Conservation (phyloP, 805 yeast genomes). For the Hanseniaspora thailandica region DNA sequence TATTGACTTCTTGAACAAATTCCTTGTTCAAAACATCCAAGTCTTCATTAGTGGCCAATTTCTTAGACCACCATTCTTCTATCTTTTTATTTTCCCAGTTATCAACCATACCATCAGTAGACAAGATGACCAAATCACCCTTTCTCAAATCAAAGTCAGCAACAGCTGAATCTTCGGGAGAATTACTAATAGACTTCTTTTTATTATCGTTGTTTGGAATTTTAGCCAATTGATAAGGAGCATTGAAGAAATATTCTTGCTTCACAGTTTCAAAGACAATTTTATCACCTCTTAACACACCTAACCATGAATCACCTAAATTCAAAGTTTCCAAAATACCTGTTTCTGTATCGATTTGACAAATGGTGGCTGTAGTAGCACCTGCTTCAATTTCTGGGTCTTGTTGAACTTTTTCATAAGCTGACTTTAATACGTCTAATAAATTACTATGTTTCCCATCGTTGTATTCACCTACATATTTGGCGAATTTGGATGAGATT, state of each 20-base stretch:
- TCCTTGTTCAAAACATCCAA: constrained; percentile 39
- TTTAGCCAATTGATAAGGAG: constrained; percentile 82
- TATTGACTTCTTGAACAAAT: constrained; percentile 56
- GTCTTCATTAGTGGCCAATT: constrained; percentile 24
- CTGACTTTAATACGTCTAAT: constrained; percentile 38
- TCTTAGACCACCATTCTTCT: constrained; percentile 52
- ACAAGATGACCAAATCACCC: constrained; percentile 69
- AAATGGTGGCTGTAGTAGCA: constrained; percentile 86
- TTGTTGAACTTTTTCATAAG: constrained; percentile 43
- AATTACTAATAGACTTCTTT: constrained; percentile 56
- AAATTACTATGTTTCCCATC: constrained; percentile 28
- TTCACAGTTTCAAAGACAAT: constrained; percentile 56
- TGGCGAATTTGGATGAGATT: constrained; percentile 69
- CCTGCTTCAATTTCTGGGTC: constrained; percentile 70
- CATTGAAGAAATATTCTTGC: constrained; percentile 80
- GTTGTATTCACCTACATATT: constrained; percentile 22
- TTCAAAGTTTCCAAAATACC: constrained; percentile 57
- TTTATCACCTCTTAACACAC: constrained; percentile 57
- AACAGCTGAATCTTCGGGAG: constrained; percentile 57
- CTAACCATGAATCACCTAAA: constrained; percentile 92
- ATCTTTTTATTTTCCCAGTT: constrained; percentile 66
- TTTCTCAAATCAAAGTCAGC: constrained; percentile 53
- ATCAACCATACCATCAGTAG: constrained; percentile 90
- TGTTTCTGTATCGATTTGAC: constrained; percentile 45
- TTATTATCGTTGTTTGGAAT: constrained; percentile 58